Percentiles rank a stretch among this genome's conserved stretches.
Evolutionary conservation across 1,139 yeast genomes (phyloP).

Genomic region (Candida glucosophila): DNA sequence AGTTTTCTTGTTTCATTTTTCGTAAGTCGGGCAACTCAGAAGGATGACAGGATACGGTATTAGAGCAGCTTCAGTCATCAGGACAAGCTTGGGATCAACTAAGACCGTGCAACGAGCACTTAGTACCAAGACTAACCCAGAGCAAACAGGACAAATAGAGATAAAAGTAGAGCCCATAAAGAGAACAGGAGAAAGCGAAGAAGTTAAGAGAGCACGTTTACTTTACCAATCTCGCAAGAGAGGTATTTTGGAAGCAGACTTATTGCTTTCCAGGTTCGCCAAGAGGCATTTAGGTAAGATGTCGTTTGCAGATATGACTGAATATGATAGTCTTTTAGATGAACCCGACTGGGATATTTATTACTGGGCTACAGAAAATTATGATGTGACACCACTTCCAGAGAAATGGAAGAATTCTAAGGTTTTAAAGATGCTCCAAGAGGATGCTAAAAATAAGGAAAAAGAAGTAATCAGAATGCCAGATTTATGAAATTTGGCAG

Average conservation of each 20-base stretch:
- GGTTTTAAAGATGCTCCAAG: conserved; percentile 59
- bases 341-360: conserved; percentile 98
- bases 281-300: conserved; percentile 56
- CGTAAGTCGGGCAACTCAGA: too few species aligned
- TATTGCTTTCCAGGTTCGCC: conserved; percentile 79
- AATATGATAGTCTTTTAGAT: conserved; percentile 78
- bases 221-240: conserved; percentile 90
- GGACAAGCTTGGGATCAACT: too few species aligned
- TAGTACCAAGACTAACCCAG: too few species aligned
- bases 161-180: conserved; percentile 68
- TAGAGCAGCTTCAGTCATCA: too few species aligned
- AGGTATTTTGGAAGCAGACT: conserved; percentile 90
- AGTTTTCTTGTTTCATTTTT: too few species aligned
- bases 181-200: conserved; percentile 66
- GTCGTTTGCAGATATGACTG: conserved; percentile 63
- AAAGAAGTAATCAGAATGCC: conserved; percentile 85
- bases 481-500: conserved; percentile 25
- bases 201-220: conserved; percentile 75
- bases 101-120: too few species aligned
- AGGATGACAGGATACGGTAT: too few species aligned
- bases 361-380: conserved; percentile 92
- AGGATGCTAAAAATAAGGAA: conserved; percentile 65
- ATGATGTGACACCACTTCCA: conserved; percentile 74
- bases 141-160: too few species aligned
- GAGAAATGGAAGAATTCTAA: conserved; percentile 69